phyloP scores from a whole-genome alignment of 805 yeast genomes.

The Zygosaccharomyces siamensis region DNA sequence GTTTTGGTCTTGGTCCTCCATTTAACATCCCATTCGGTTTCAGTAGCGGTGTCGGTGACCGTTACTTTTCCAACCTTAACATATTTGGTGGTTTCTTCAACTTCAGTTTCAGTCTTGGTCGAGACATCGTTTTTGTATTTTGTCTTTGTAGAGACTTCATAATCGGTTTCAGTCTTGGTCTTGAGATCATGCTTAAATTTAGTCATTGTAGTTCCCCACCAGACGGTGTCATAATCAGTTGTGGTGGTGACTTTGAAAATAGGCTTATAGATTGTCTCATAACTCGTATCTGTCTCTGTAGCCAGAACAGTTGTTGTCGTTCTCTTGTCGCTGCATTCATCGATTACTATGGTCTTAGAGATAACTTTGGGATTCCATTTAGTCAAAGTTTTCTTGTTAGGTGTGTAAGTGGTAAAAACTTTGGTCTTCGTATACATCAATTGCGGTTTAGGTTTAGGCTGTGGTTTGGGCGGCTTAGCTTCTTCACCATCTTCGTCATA shows the following conservation, averaged over 20 bases:
- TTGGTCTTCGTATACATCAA: slow-evolving; percentile 12
- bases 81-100: slow-evolving; percentile 18
- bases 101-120: slow-evolving; percentile 26
- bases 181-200: slow-evolving; percentile 28
- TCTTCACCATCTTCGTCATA: slow-evolving; percentile 1
- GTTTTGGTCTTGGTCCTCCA: slow-evolving; percentile 16
- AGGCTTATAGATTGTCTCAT: slow-evolving; percentile 8
- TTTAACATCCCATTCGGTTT: slow-evolving; percentile 21
- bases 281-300: slow-evolving; percentile 3
- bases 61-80: slow-evolving; percentile 26
- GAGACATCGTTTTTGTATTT: slow-evolving; percentile 17
- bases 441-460: slow-evolving; percentile 1
- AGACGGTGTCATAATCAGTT: slow-evolving; percentile 18
- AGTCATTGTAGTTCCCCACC: slow-evolving; percentile 22
- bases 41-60: slow-evolving; percentile 21
- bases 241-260: slow-evolving; percentile 5
- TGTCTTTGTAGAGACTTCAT: slow-evolving; percentile 17
- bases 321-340: slow-evolving; percentile 10
- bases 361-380: slow-evolving; percentile 14
- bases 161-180: slow-evolving; percentile 27
- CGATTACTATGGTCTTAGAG: slow-evolving; percentile 8
- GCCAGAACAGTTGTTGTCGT: slow-evolving; percentile 16
- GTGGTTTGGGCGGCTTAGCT: neutral
- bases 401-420: slow-evolving; percentile 13
- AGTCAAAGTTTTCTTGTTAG: slow-evolving; percentile 12